phyloP scores from a whole-genome alignment of 805 yeast species.

The Nakazawaea ambrosiae region DNA sequence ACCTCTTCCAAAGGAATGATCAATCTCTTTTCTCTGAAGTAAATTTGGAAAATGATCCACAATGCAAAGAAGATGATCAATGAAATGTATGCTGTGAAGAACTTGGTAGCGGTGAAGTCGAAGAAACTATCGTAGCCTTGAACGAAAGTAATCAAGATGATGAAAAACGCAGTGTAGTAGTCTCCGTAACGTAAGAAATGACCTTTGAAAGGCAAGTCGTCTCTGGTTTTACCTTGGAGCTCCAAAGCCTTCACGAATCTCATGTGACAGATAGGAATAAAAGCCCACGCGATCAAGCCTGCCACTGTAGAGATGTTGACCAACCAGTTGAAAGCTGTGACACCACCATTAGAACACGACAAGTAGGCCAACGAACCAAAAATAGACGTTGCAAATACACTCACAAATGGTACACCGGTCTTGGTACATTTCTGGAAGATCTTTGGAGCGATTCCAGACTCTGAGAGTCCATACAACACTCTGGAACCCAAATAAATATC shows the following conservation, averaged over 20 bases:
- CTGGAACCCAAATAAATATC: conserved; percentile 75
- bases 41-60: conserved; percentile 49
- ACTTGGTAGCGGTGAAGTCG: conserved; percentile 40
- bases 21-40: conserved; percentile 40
- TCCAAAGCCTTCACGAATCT: conserved; percentile 57
- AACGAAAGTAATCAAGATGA: conserved; percentile 49
- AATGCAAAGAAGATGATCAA: conserved; percentile 48
- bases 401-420: conserved; percentile 61
- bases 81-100: conserved; percentile 69
- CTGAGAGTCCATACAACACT: conserved; percentile 64
- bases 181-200: conserved; percentile 69
- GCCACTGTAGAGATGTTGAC: conserved; percentile 73
- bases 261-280: conserved; percentile 62
- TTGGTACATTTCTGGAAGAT: conserved; percentile 58
- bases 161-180: conserved; percentile 46
- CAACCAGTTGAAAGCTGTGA: conserved; percentile 54
- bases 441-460: conserved; percentile 68
- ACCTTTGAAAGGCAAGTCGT: conserved; percentile 51
- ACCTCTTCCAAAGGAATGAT: conserved; percentile 48
- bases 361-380: conserved; percentile 67
- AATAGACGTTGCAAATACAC: conserved; percentile 42
- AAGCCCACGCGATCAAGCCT: conserved; percentile 70
- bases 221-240: conserved; percentile 59
- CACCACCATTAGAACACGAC: conserved; percentile 38
- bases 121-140: conserved; percentile 60